These are phyloP conservation scores for Diaporthe sp. DNA, from an alignment of 2,329 filamentous ascomycete genomes.

Conservation along the genomic window DNA sequence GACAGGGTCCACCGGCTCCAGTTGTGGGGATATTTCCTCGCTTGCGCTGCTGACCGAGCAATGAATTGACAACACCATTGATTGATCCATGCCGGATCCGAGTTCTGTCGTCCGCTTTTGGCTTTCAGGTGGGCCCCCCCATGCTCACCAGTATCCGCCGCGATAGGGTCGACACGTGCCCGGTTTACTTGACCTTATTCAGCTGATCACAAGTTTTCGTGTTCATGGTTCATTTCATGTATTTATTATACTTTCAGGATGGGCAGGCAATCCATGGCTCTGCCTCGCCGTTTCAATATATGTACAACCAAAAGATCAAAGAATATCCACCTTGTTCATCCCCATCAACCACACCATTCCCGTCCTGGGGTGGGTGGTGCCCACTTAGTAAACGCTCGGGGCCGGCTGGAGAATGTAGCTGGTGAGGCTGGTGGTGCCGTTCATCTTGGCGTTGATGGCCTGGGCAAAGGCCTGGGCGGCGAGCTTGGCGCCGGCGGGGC, in stretches of 20 bases:
- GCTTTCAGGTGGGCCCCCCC: background rate
- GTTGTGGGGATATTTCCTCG: background rate
- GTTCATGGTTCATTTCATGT: background rate
- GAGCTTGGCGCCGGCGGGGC: constrained; percentile 61
- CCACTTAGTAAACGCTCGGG: constrained; percentile 39
- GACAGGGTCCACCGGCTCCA: background rate
- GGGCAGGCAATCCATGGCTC: background rate
- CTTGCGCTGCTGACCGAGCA: background rate
- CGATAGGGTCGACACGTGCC: background rate
- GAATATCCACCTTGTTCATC: background rate
- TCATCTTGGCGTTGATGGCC: constrained; percentile 45
- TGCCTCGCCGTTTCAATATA: background rate
- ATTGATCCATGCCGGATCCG: constrained; percentile 6
- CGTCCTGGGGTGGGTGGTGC: too few species aligned
- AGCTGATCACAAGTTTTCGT: background rate
- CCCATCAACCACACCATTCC: background rate
- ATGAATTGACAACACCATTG: background rate
- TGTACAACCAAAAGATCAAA: constrained; percentile 9
- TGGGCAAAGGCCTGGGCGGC: constrained; percentile 69
- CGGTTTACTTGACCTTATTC: background rate
- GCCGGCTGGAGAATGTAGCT: constrained; percentile 38
- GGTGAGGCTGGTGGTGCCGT: constrained; percentile 43
- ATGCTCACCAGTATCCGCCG: background rate
- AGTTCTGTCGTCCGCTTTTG: background rate
- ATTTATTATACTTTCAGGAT: constrained; percentile 13